Evolutionary conservation across 805 yeast species (phyloP), one percentile per base, ranked within the genome.

Genomic region (Sugiyamaella marilandica): DNA sequence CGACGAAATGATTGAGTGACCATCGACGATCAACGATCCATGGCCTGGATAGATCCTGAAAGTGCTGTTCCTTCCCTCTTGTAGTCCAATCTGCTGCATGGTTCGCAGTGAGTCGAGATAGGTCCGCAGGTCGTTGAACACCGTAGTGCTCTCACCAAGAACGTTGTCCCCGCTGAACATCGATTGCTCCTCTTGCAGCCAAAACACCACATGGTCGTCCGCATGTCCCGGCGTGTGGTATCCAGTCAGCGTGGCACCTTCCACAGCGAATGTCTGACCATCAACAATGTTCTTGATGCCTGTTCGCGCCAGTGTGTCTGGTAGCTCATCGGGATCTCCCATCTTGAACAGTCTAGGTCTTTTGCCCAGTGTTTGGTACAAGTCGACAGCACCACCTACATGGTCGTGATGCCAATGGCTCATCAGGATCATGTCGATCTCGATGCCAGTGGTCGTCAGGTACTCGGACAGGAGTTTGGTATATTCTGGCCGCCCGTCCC

Each of bases 341-440:
- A 45, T 45, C 32, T 50, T 50, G 32, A 31, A 50, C 16, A 45
- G 19, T 18, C 19, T 19, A 4, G 53, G 53, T 10, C 18, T 45
- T n/a, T 18, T 14, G 29, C 29, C 19, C 32, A 49, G 34, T 11
- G 19, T 16, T n/a, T 49, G 47, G 16, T 49, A 51, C 5, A 69
- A 37, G 10, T 52, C 41, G 8, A 49, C 48, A 14, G 65, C 55
- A 11, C 73, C 73, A 5, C 64, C 64, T 10, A 60, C 55, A 41
- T 70, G 74, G 53, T 70, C 74, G 7, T 47, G 58, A 48, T 70
- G 74, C 71, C 72, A 68, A 49, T 70, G 74, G 13, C 72, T 63
- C 21, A 70, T 31, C 1, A 68, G 55, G 4, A 70, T 55, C 2
- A 62, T 61, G n/a, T 60, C 53, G 16, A 67, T 57, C 45, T 62